Conservation (phyloP, 2,329 filamentous ascomycete genomes). For the Teratosphaeriaceae sp. region DNA sequence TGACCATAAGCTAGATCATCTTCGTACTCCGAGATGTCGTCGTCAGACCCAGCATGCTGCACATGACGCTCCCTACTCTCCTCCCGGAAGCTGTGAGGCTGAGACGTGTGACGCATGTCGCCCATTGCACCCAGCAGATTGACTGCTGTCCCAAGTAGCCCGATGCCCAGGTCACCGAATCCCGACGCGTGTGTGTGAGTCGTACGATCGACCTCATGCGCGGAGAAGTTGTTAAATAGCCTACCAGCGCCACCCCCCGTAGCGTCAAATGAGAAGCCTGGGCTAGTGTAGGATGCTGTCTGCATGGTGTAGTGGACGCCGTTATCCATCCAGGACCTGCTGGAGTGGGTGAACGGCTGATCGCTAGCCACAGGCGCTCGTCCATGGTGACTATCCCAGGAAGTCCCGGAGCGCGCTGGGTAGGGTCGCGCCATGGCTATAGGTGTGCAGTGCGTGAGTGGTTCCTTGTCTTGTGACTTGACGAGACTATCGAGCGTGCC, state of each 20-base stretch:
- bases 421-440: background rate
- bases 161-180: conserved; percentile 8
- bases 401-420: background rate
- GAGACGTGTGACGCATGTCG: conserved; percentile 12
- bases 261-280: conserved; percentile 21
- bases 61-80: background rate
- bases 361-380: background rate
- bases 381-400: background rate
- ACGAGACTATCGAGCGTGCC: too few species aligned
- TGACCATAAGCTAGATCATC: conserved; percentile 15
- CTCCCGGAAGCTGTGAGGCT: background rate
- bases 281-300: conserved; percentile 19
- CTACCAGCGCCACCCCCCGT: conserved; percentile 15
- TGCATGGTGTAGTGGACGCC: conserved; percentile 23
- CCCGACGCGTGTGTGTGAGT: too few species aligned
- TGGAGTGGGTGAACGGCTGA: conserved; percentile 8
- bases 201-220: conserved; percentile 2
- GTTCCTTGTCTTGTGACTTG: too few species aligned
- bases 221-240: conserved; percentile 4
- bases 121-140: conserved; percentile 19
- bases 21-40: conserved; percentile 15
- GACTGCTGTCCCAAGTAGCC: conserved; percentile 22
- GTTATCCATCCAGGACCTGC: conserved; percentile 23
- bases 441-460: too few species aligned
- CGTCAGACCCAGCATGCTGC: conserved; percentile 9